These are phyloP conservation scores for Dioscorea cayenensis DNA, from an alignment of 116 monocot genomes.

Conservation along the genomic window DNA sequence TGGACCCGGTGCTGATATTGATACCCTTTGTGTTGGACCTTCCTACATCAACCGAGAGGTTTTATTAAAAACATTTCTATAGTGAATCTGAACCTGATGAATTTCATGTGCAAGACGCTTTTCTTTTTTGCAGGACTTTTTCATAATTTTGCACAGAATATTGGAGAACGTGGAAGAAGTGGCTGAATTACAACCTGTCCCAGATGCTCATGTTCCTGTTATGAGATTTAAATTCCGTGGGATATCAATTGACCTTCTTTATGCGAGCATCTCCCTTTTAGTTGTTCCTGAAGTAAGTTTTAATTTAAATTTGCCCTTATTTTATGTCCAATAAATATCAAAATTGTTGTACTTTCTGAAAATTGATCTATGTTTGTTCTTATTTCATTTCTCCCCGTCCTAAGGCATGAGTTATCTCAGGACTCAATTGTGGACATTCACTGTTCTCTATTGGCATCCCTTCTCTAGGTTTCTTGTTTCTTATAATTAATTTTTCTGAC, in stretches of 20 bases:
- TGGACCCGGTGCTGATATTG: conserved; percentile 92
- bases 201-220: conserved; percentile 97
- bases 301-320: too few relatives aligned
- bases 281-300: conserved; percentile 85
- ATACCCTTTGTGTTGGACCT: conserved; percentile 93
- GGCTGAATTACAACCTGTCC: conserved; percentile 84
- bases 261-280: conserved; percentile 85
- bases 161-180: conserved; percentile 74
- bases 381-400: not conserved
- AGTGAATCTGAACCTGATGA: not conserved
- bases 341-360: too few relatives aligned
- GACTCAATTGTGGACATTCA: too few relatives aligned
- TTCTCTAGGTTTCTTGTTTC: too few relatives aligned
- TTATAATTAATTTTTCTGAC: not conserved
- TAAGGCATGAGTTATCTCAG: too few relatives aligned
- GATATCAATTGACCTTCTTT: conserved; percentile 96
- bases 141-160: conserved; percentile 76
- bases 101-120: not conserved
- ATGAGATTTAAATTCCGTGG: conserved; percentile 94
- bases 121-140: conserved; percentile 70
- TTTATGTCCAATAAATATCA: too few relatives aligned
- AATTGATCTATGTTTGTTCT: not conserved
- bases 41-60: conserved; percentile 99
- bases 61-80: not conserved
- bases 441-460: too few relatives aligned